These are phyloP conservation scores for Poterioochromonas sp. DNA, from an alignment of 352 stramenopile genomes.

Conservation along the genomic window DNA sequence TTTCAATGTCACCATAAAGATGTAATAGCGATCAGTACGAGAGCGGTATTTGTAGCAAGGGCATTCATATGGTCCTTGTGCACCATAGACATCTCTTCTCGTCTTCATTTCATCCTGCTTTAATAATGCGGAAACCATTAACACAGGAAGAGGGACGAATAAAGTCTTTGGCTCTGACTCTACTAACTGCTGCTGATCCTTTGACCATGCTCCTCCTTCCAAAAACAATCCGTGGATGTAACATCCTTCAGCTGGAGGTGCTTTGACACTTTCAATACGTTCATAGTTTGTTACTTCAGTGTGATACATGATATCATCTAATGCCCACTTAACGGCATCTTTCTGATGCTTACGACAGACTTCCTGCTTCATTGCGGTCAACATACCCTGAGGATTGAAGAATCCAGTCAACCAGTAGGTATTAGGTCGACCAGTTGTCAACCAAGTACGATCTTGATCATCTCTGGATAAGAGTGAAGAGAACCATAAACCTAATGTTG, in stretches of 20 bases:
- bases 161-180: slow-evolving; percentile 93
- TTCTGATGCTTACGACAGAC: slow-evolving; percentile 92
- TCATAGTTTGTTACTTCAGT: slow-evolving; percentile 90
- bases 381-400: slow-evolving; percentile 90
- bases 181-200: slow-evolving; percentile 78
- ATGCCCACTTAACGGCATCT: slow-evolving; percentile 78
- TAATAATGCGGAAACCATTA: slow-evolving; percentile 88
- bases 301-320: slow-evolving; percentile 95
- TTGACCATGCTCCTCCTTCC: slow-evolving; percentile 89
- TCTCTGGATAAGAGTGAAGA: slow-evolving; percentile 85
- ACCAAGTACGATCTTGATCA: slow-evolving; percentile 88
- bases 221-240: slow-evolving; percentile 95
- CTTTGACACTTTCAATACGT: slow-evolving; percentile 65
- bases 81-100: slow-evolving; percentile 80
- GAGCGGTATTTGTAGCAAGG: slow-evolving; percentile 93
- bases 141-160: slow-evolving; percentile 84
- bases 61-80: slow-evolving; percentile 80
- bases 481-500: slow-evolving; percentile 92
- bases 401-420: slow-evolving; percentile 95
- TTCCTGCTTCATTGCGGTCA: slow-evolving; percentile 98
- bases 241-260: slow-evolving; percentile 79
- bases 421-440: slow-evolving; percentile 83
- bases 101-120: slow-evolving; percentile 77
- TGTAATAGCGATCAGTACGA: slow-evolving; percentile 87
- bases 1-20: slow-evolving; percentile 86